Evolutionary conservation across 106 monocot species (phyloP), one percentile per base, ranked within the genome.

Genomic region (Allium fistulosum): DNA sequence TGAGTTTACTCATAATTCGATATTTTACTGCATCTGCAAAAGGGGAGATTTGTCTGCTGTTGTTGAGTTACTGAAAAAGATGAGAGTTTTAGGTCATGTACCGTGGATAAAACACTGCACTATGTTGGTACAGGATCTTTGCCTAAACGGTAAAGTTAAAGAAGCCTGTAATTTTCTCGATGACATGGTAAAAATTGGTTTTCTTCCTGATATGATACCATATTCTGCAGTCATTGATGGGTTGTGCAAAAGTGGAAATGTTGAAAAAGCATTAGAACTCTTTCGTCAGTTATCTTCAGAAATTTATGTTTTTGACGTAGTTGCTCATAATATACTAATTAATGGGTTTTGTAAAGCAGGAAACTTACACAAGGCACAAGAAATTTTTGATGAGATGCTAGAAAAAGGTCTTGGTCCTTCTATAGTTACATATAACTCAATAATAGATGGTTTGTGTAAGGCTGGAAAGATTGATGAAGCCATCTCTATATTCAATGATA

Each of bases 51-150:
- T 72, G 50, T 48, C 57, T 26, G 73, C 67, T 22, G 68, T 80
- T 3, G 10, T 83, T 75, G 76, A 74, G n/a, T 77, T 93, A 28
- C 82, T 93, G 11, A 80, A 63, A 77, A 80, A 85, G 66, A 88
- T 88, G 92, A 75, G 81, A 17, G 48, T 49, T 9, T 60, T 81
- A 61, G 85, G 88, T 13, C 80, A 85, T 77, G 69, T 78, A 7
- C 92, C 92, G 49, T 93, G 88, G 92, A 93, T 85, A 77, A 93
- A 93, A 75, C 65, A 88, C 47, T 85, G 74, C 37, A 93, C 88
- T 17, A 47, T 72, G 52, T 67, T 93, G 78, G 92, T 88, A 57
- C 71, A 93, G 47, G 66, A 68, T 57, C 78, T 93, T 11, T 88
- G 92, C 59, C 59, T 48, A 65, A 70, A 72, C 60, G 85, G 80